phyloP scores from a whole-genome alignment of 1,139 yeast genomes.

The Candida anutae region DNA sequence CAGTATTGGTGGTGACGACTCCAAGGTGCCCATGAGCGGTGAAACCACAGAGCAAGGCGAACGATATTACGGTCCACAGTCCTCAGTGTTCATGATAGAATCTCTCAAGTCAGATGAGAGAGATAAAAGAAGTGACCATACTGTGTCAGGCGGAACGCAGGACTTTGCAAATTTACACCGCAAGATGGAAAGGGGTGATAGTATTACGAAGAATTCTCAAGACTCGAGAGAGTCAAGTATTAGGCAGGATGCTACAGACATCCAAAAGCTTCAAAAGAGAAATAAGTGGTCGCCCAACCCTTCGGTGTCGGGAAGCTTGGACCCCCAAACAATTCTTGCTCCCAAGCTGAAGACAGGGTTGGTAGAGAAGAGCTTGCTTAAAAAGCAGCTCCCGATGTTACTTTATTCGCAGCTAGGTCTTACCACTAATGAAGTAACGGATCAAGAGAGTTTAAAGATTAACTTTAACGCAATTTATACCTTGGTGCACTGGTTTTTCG shows the following conservation, averaged over 20 bases:
- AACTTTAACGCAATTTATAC: slow-evolving; percentile 19
- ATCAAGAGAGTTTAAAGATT: slow-evolving; percentile 12
- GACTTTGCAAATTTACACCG: not conserved
- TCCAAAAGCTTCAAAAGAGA: not conserved
- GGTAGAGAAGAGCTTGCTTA: slow-evolving; percentile 21
- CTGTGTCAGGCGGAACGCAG: not conserved
- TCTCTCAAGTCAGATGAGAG: slow-evolving; percentile 13
- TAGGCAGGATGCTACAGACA: slow-evolving; percentile 1
- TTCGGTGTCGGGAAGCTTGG: not conserved
- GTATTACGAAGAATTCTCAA: not conserved
- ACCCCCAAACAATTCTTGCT: no score
- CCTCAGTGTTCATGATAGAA: slow-evolving; percentile 40
- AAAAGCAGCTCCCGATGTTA: slow-evolving; percentile 21
- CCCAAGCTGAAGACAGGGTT: slow-evolving; percentile 3
- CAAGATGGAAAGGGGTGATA: not conserved
- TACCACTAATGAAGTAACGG: slow-evolving; percentile 16
- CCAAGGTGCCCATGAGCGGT: slow-evolving; percentile 8
- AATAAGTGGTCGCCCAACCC: not conserved
- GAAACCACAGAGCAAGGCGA: slow-evolving; percentile 19
- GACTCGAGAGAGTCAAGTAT: not conserved
- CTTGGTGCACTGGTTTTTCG: slow-evolving; percentile 28
- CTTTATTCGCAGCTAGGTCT: slow-evolving; percentile 12
- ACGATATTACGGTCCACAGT: slow-evolving; percentile 44
- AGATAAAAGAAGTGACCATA: slow-evolving; percentile 4
- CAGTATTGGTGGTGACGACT: slow-evolving; percentile 1